Conservation (phyloP, 257 asterid species). For the Solanum lignicaule region DNA sequence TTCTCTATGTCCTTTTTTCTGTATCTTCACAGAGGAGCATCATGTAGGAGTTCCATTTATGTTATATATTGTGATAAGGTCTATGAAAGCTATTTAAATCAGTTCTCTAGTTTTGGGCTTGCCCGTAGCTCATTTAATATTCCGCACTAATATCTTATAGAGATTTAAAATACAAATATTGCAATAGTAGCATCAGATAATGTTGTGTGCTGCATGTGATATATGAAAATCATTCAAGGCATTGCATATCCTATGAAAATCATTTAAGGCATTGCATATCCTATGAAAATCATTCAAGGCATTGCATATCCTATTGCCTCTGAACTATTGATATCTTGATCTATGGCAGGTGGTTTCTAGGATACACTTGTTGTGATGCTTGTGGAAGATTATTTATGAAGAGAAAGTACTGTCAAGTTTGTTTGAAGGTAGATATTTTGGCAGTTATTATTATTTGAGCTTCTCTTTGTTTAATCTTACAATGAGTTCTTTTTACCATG, state of each 20-base stretch:
- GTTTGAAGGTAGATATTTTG: conserved; percentile 60
- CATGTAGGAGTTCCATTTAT: background rate
- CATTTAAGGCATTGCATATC: background rate
- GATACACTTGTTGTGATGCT: conserved; percentile 98
- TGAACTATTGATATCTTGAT: conserved; percentile 1
- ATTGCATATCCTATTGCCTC: background rate
- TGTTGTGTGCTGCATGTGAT: background rate
- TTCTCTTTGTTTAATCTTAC: background rate
- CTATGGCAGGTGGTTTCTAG: conserved; percentile 89
- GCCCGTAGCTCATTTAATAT: background rate
- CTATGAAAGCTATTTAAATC: background rate
- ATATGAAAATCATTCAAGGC: background rate
- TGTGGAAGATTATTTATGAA: conserved; percentile 95
- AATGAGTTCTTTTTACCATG: background rate
- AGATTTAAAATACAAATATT: background rate
- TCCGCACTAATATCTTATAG: background rate
- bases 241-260: background rate
- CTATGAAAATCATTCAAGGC: background rate
- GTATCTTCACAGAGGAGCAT: background rate
- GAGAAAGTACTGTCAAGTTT: conserved; percentile 95
- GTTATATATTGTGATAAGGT: background rate
- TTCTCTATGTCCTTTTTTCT: background rate
- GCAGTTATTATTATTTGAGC: background rate
- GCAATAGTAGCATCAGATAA: background rate
- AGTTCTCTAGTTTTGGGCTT: background rate